Percentiles rank a stretch among this genome's conserved stretches.
Evolutionary conservation across 352 stramenopile species (phyloP).

Genomic region (Globisporangium nunn): DNA sequence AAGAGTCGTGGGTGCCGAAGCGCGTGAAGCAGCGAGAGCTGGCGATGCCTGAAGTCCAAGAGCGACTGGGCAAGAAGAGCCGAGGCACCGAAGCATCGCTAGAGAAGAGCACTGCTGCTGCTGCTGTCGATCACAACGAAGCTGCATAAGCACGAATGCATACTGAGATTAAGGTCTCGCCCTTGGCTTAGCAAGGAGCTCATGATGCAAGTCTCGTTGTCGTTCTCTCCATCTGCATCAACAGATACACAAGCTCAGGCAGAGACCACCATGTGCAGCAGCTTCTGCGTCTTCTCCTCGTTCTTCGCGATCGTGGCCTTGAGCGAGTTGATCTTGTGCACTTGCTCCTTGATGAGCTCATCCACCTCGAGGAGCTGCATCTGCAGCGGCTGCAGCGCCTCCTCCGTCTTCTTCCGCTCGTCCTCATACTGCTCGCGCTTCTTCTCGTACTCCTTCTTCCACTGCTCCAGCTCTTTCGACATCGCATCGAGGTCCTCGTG

Average conservation of each 20-base stretch:
- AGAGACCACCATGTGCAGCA: slow-evolving; percentile 86
- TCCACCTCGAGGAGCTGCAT: slow-evolving; percentile 82
- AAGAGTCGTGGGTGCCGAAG: slow-evolving; percentile 63
- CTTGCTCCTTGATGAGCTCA: slow-evolving; percentile 88
- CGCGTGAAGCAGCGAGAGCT: slow-evolving; percentile 47
- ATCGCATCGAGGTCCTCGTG: slow-evolving; percentile 93
- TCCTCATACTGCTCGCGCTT: slow-evolving; percentile 78
- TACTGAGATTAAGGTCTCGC: background rate
- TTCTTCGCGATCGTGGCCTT: slow-evolving; percentile 91
- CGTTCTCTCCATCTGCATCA: background rate
- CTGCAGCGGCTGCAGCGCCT: slow-evolving; percentile 78
- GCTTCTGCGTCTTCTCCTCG: slow-evolving; percentile 87
- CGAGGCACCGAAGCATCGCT: background rate
- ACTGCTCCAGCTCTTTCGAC: slow-evolving; percentile 90
- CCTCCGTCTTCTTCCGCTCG: slow-evolving; percentile 79
- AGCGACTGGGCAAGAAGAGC: slow-evolving; percentile 23
- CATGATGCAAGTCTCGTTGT: background rate
- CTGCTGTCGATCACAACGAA: background rate
- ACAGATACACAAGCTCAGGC: slow-evolving; percentile 17
- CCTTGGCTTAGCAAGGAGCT: no score
- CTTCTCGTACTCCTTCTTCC: slow-evolving; percentile 77
- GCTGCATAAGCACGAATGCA: background rate
- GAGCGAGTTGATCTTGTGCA: slow-evolving; percentile 88
- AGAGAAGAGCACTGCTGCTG: background rate
- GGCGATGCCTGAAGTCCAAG: slow-evolving; percentile 54